Percentiles rank a stretch among this genome's conserved stretches.
Evolutionary conservation across 257 asterid species (phyloP).

Genomic region (Salvia miltiorrhiza): DNA sequence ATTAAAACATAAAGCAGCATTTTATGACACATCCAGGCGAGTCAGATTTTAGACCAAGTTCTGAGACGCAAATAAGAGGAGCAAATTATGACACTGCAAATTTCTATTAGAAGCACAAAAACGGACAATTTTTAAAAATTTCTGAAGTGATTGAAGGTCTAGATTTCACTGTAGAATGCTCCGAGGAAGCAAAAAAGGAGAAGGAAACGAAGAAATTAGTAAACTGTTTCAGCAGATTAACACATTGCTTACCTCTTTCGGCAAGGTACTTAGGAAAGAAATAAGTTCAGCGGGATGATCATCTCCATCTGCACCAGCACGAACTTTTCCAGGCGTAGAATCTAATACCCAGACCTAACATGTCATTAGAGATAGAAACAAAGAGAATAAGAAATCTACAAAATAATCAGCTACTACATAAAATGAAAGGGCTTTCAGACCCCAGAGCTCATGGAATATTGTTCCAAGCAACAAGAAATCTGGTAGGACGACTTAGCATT

Average conservation of each 20-base stretch:
- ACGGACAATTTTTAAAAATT: background rate
- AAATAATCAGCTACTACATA: background rate
- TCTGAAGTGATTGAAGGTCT: background rate
- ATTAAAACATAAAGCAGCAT: background rate
- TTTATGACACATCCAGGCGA: too few species aligned
- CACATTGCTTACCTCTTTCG: constrained; percentile 52
- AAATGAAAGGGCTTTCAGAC: background rate
- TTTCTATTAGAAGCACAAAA: background rate
- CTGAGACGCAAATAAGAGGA: background rate
- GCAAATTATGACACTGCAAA: too few species aligned
- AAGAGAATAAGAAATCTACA: constrained; percentile 2
- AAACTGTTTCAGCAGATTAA: constrained; percentile 10
- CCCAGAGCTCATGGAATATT: background rate
- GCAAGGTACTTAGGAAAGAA: constrained; percentile 60
- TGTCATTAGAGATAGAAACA: constrained; percentile 9
- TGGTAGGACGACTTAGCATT: background rate
- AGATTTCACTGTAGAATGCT: background rate
- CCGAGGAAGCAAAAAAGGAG: background rate
- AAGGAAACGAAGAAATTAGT: background rate
- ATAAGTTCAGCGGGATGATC: constrained; percentile 97
- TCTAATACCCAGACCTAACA: constrained; percentile 93
- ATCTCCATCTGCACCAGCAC: constrained; percentile 94
- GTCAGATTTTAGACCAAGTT: background rate
- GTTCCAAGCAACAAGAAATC: background rate
- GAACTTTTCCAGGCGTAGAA: constrained; percentile 96